Evolutionary conservation across 345 rosid genomes (phyloP).

Genomic region (Tarenaya hassleriana): DNA sequence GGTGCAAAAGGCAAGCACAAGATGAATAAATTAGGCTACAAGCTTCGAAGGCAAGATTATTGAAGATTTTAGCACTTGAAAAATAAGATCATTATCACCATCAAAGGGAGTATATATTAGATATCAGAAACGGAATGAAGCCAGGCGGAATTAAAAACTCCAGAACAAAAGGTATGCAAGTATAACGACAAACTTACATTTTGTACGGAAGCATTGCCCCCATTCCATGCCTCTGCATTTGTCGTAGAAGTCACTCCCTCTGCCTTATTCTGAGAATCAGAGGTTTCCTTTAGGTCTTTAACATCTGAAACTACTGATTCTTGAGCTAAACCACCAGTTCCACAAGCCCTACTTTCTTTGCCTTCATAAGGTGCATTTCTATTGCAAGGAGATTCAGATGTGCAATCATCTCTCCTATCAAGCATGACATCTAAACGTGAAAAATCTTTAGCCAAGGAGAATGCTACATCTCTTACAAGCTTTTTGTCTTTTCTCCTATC

Average conservation of each 20-base stretch:
- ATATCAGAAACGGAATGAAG: slow-evolving; percentile 12
- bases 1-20: slow-evolving; percentile 24
- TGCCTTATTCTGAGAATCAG: slow-evolving; percentile 14
- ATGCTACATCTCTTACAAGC: slow-evolving; percentile 51
- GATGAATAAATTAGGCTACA: slow-evolving; percentile 2
- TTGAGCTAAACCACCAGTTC: slow-evolving; percentile 22
- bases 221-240: slow-evolving; percentile 23
- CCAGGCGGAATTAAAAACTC: background rate
- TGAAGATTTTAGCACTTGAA: slow-evolving; percentile 6
- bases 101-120: slow-evolving; percentile 18
- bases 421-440: slow-evolving; percentile 60
- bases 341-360: slow-evolving; percentile 47
- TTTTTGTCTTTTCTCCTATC: slow-evolving; percentile 72
- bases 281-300: slow-evolving; percentile 28
- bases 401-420: slow-evolving; percentile 40
- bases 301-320: slow-evolving; percentile 18
- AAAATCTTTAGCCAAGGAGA: slow-evolving; percentile 63
- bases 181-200: slow-evolving; percentile 36
- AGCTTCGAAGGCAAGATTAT: slow-evolving; percentile 1
- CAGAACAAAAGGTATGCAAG: slow-evolving; percentile 7
- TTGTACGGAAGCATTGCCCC: slow-evolving; percentile 22
- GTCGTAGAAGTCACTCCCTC: slow-evolving; percentile 38
- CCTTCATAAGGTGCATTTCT: slow-evolving; percentile 32
- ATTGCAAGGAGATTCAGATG: slow-evolving; percentile 33
- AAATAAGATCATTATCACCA: slow-evolving; percentile 3